Percentiles rank a stretch among this genome's conserved stretches.
These are phyloP conservation scores for Quercus phellos DNA, from an alignment of 331 rosid genomes.

Conservation along the genomic window DNA sequence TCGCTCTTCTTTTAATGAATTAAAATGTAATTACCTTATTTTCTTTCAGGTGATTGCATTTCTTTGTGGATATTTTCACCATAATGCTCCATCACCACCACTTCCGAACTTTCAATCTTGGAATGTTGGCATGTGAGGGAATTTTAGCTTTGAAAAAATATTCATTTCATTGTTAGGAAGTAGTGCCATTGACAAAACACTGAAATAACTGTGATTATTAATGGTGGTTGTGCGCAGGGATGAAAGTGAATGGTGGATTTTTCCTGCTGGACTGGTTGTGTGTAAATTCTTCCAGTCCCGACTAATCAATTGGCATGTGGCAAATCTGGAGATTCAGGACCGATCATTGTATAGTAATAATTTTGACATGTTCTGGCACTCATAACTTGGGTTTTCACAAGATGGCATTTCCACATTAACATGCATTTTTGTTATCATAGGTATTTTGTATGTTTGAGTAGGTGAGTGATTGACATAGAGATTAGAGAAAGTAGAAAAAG, in stretches of 20 bases:
- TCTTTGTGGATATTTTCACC: slow-evolving; percentile 86
- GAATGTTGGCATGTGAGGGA: slow-evolving; percentile 79
- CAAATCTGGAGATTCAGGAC: slow-evolving; percentile 97
- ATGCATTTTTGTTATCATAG: slow-evolving; percentile 20
- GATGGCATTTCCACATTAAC: slow-evolving; percentile 45
- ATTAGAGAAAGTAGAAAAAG: slow-evolving; percentile 35
- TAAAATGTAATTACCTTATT: not conserved
- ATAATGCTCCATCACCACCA: slow-evolving; percentile 47
- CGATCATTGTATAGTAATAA: slow-evolving; percentile 82
- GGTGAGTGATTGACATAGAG: slow-evolving; percentile 61
- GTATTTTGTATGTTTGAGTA: slow-evolving; percentile 30
- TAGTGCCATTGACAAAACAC: not conserved
- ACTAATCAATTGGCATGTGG: slow-evolving; percentile 85
- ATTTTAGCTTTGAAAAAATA: slow-evolving; percentile 6
- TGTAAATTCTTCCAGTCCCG: slow-evolving; percentile 83
- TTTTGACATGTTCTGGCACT: slow-evolving; percentile 91
- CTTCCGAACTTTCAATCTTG: slow-evolving; percentile 71
- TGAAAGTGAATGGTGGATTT: slow-evolving; percentile 98
- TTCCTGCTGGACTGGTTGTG: slow-evolving; percentile 72
- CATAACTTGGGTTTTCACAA: slow-evolving; percentile 37
- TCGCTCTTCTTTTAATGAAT: not conserved
- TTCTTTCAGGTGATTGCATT: slow-evolving; percentile 75
- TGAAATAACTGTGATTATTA: not conserved
- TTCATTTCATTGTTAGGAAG: not conserved
- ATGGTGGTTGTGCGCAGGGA: slow-evolving; percentile 55